Conservation (phyloP, 148 eudicot species). For the Fagopyrum homotropicum region DNA sequence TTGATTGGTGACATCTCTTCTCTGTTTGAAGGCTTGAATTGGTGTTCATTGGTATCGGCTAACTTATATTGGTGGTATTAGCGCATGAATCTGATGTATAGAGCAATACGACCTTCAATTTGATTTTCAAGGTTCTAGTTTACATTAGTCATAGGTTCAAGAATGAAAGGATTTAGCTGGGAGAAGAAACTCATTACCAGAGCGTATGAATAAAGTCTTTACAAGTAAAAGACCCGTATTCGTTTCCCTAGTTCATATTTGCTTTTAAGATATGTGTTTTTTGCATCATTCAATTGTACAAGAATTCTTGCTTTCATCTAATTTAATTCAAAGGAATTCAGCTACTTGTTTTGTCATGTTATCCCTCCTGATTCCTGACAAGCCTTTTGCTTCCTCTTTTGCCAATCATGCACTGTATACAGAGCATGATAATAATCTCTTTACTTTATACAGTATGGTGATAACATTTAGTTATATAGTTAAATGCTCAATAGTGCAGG, state of each 20-base stretch:
- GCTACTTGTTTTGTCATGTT: background rate
- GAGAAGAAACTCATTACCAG: constrained; percentile 8
- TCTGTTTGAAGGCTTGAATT: constrained; percentile 9
- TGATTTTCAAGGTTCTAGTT: background rate
- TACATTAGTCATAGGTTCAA: constrained; percentile 1
- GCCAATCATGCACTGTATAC: no score
- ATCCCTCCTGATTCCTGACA: background rate
- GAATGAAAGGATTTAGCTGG: constrained; percentile 2
- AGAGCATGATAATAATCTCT: background rate
- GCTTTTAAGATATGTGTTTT: background rate
- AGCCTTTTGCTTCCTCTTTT: background rate
- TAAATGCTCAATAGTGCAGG: background rate
- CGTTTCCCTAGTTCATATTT: background rate
- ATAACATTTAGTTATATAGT: background rate
- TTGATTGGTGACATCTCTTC: background rate
- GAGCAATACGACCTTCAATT: background rate
- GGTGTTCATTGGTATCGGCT: background rate
- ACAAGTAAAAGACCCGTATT: background rate
- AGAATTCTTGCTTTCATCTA: constrained; percentile 8
- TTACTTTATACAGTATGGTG: background rate
- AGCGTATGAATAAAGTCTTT: constrained; percentile 7
- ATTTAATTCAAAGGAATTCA: background rate
- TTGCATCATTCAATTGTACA: constrained; percentile 5
- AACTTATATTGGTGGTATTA: background rate
- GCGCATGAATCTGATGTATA: constrained; percentile 2